Conservation (phyloP, 179 eudicot species). For the Beta macrorhiza region DNA sequence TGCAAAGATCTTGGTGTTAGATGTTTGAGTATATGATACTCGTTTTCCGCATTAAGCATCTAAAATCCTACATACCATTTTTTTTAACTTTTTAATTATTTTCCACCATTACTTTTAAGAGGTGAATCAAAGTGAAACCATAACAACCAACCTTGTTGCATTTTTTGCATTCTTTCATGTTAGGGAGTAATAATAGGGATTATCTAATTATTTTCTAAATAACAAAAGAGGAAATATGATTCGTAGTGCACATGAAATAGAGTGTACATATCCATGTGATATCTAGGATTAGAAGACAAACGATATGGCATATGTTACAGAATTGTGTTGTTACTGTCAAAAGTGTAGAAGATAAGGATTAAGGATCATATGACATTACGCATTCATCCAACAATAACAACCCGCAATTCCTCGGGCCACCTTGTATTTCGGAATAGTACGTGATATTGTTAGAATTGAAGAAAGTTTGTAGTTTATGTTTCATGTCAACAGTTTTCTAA, state of each 20-base stretch:
- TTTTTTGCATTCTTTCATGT: too few species aligned
- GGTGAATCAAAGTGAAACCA: too few species aligned
- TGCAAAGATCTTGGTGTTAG: too few species aligned
- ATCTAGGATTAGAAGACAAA: slow-evolving; percentile 11
- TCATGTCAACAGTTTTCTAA: not conserved
- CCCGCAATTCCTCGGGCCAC: slow-evolving; percentile 18
- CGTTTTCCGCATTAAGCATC: too few species aligned
- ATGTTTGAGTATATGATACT: too few species aligned
- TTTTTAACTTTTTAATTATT: too few species aligned
- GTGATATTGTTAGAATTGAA: too few species aligned
- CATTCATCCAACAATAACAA: slow-evolving; percentile 11
- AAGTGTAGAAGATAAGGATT: slow-evolving; percentile 17
- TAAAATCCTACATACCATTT: too few species aligned
- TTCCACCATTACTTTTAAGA: too few species aligned
- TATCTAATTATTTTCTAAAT: too few species aligned
- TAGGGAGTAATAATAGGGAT: too few species aligned
- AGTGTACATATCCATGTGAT: not conserved
- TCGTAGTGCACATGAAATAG: not conserved
- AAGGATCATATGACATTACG: slow-evolving; percentile 15
- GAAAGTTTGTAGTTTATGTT: not conserved
- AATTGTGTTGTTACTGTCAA: slow-evolving; percentile 24
- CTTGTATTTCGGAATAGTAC: not conserved
- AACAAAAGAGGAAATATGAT: not conserved
- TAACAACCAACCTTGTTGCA: too few species aligned
- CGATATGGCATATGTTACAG: not conserved